Evolutionary conservation across 2,329 filamentous ascomycete species (phyloP).

Genomic region (Botryotinia calthae): DNA sequence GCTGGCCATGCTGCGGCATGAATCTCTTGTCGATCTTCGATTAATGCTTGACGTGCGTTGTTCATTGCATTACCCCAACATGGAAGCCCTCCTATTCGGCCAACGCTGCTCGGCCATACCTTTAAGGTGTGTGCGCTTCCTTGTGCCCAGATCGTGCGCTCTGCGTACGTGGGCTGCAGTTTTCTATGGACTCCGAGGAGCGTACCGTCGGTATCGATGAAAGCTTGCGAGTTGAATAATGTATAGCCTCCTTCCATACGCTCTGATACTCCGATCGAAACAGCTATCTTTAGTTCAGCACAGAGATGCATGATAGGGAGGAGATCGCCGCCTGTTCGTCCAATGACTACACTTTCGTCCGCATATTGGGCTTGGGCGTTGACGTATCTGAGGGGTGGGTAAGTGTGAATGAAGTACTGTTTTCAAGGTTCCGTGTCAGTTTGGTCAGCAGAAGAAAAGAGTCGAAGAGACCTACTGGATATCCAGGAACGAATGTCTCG

Average conservation of each 20-base stretch:
- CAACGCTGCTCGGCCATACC: neutral
- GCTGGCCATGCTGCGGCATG: neutral
- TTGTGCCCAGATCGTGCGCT: conserved; percentile 2
- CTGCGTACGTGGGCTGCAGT: neutral
- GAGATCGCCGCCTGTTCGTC: neutral
- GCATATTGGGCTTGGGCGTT: neutral
- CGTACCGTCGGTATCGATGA: neutral
- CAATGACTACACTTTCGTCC: neutral
- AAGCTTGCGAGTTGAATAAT: conserved; percentile 3
- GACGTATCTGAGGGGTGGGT: neutral
- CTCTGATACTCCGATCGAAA: conserved; percentile 1
- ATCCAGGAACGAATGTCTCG: conserved; percentile 13
- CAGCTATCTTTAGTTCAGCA: neutral
- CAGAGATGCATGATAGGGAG: conserved; percentile 5
- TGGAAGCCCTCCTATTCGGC: neutral
- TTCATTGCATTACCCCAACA: conserved; percentile 11
- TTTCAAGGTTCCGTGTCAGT: neutral
- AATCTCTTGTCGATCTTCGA: conserved; percentile 3
- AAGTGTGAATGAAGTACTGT: neutral
- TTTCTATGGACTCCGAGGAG: conserved; percentile 4
- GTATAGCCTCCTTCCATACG: neutral
- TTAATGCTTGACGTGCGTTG: conserved; percentile 1
- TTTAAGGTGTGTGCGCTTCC: neutral
- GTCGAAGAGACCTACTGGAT: neutral
- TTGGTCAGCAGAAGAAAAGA: neutral